phyloP scores from a whole-genome alignment of 257 asterid genomes.

The Buddleja alternifolia region DNA sequence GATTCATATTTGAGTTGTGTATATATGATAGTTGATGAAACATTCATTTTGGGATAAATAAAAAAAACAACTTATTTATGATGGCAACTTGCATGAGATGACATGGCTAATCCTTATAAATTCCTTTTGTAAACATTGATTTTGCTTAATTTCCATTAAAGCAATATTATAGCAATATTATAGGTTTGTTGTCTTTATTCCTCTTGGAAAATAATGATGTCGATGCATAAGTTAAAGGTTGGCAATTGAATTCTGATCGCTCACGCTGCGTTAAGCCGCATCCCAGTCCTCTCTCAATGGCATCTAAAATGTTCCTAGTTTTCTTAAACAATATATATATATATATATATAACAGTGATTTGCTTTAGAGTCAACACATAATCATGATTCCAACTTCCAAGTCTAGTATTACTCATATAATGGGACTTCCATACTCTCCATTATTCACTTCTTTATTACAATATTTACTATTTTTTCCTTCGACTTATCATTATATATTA shows the following conservation, averaged over 20 bases:
- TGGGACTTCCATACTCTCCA: constrained; percentile 27
- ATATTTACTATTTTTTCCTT: background rate
- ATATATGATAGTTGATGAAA: too few species aligned
- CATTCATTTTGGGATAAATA: too few species aligned
- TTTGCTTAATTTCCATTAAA: background rate
- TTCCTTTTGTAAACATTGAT: too few species aligned
- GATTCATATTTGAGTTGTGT: too few species aligned
- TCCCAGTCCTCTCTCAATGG: constrained; percentile 20
- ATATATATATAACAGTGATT: background rate
- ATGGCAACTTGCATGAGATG: too few species aligned
- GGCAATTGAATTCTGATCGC: background rate
- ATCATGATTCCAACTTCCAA: constrained; percentile 15
- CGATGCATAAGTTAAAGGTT: background rate
- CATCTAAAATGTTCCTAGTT: constrained; percentile 5
- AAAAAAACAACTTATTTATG: too few species aligned
- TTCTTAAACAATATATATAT: too few species aligned
- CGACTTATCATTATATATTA: constrained; percentile 26
- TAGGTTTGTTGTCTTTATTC: background rate
- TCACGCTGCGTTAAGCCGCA: constrained; percentile 33
- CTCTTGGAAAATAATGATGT: background rate
- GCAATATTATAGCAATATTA: background rate
- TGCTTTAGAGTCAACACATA: constrained; percentile 18
- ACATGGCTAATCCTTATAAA: too few species aligned
- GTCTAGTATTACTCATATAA: background rate
- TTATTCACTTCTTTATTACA: constrained; percentile 3